A percentile compares a stretch with the other conserved stretches of the same genome.
Evolutionary conservation across 805 yeast species (phyloP).

Genomic region (Blastobotrys terrestris): DNA sequence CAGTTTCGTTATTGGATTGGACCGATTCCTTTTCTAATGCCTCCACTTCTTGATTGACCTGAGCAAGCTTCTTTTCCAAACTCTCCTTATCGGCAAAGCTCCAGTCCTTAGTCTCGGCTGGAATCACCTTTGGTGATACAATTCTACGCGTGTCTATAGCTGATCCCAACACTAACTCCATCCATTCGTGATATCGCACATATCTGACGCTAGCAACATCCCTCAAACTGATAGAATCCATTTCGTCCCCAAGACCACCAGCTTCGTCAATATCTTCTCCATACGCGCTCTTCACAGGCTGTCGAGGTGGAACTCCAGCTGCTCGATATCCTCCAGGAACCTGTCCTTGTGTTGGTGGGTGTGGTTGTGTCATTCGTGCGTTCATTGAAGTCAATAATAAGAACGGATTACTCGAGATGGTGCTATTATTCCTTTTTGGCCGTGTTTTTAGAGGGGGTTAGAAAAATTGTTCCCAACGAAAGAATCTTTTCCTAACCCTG

Average conservation of each 20-base stretch:
- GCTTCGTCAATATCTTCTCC: constrained; percentile 21
- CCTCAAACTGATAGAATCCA: constrained; percentile 36
- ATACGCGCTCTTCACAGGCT: constrained; percentile 2
- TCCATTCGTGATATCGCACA: constrained; percentile 40
- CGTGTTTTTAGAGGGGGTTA: too few species aligned
- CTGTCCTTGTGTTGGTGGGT: background rate
- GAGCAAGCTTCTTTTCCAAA: constrained; percentile 19
- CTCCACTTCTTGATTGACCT: constrained; percentile 17
- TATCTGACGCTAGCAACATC: constrained; percentile 38
- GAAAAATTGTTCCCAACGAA: too few species aligned
- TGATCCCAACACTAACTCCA: constrained; percentile 35
- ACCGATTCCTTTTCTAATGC: constrained; percentile 12
- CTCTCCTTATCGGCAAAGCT: constrained; percentile 13
- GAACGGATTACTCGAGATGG: too few species aligned
- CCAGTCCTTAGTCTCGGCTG: constrained; percentile 10
- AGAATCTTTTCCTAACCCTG: too few species aligned
- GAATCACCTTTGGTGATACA: constrained; percentile 15
- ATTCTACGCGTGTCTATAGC: constrained; percentile 28
- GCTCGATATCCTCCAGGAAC: background rate
- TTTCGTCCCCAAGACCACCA: constrained; percentile 33
- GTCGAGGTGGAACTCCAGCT: constrained; percentile 5
- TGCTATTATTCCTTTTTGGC: too few species aligned
- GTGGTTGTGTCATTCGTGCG: background rate
- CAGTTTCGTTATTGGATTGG: constrained; percentile 17
- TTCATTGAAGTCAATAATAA: too few species aligned